Evolutionary conservation across 2,329 filamentous ascomycete genomes (phyloP).

Genomic region (Aspergillus ochraceoroseus): DNA sequence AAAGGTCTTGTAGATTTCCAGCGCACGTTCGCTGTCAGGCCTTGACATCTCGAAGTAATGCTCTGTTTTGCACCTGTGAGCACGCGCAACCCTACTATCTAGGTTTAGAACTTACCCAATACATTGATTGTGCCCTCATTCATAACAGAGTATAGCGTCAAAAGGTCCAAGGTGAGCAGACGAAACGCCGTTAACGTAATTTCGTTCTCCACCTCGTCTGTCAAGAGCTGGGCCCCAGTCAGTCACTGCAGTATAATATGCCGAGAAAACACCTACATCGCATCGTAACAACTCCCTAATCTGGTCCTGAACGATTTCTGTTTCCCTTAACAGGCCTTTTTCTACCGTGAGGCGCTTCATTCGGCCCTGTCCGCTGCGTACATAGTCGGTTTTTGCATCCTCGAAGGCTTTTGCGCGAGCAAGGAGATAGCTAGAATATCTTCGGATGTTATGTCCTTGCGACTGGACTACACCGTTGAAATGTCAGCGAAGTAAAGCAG

Average conservation of each 20-base stretch:
- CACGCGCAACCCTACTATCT: not conserved
- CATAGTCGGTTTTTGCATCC: constrained; percentile 84
- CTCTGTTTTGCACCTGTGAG: constrained; percentile 49
- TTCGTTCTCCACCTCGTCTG: constrained; percentile 88
- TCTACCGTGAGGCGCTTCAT: constrained; percentile 83
- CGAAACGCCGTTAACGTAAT: constrained; percentile 93
- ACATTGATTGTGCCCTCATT: constrained; percentile 98
- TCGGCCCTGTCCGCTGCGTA: constrained; percentile 72
- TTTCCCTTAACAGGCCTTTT: constrained; percentile 87
- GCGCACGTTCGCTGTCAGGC: constrained; percentile 82
- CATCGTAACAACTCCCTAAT: constrained; percentile 81
- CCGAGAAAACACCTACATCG: constrained; percentile 59
- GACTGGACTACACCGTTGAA: constrained; percentile 64
- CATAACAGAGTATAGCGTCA: constrained; percentile 87
- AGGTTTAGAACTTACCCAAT: constrained; percentile 58
- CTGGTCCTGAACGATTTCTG: constrained; percentile 83
- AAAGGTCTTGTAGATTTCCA: constrained; percentile 88
- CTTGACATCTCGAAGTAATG: constrained; percentile 99
- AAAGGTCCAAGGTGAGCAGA: constrained; percentile 79
- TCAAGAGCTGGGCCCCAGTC: constrained; percentile 61
- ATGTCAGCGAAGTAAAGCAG: constrained; percentile 35
- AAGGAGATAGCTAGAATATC: constrained; percentile 82
- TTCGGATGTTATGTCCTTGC: constrained; percentile 88
- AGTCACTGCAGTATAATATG: constrained; percentile 7
- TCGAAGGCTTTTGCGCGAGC: constrained; percentile 77